Evolutionary conservation across 805 yeast genomes (phyloP).

Genomic region (Candida silvicultrix): DNA sequence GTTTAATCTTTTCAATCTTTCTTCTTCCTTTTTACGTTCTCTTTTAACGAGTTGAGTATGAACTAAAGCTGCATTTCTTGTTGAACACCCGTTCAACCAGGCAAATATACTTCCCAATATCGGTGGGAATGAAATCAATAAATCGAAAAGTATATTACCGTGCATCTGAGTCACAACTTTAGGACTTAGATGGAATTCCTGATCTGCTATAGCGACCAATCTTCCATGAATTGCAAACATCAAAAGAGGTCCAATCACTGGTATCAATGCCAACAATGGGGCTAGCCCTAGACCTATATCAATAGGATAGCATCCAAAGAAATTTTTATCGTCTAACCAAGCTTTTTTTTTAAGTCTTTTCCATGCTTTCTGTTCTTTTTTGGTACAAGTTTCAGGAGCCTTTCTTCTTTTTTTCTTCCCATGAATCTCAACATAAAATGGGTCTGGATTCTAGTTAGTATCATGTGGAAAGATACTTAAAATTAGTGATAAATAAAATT

Average conservation of each 20-base stretch:
- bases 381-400: conserved; percentile 52
- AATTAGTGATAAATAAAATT: no score
- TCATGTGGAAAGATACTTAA: no score
- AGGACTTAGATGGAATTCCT: conserved; percentile 49
- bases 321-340: conserved; percentile 82
- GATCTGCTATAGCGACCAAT: conserved; percentile 54
- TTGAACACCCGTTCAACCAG: conserved; percentile 82
- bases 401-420: conserved; percentile 52
- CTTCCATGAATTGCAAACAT: conserved; percentile 79
- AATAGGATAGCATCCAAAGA: conserved; percentile 70
- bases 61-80: conserved; percentile 80
- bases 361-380: conserved; percentile 63
- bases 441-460: conserved; percentile 33
- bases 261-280: conserved; percentile 65
- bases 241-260: conserved; percentile 76
- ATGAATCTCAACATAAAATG: conserved; percentile 48
- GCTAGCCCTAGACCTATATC: conserved; percentile 78
- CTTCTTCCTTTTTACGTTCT: conserved; percentile 9
- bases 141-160: conserved; percentile 68
- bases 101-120: conserved; percentile 69
- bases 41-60: conserved; percentile 32
- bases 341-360: conserved; percentile 68
- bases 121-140: conserved; percentile 73
- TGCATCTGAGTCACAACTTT: conserved; percentile 62
- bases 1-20: neutral